A percentile compares a stretch with the other conserved stretches of the same genome.
phyloP scores from a whole-genome alignment of 164 flowering plant genomes.

The Stephania yunnanensis region DNA sequence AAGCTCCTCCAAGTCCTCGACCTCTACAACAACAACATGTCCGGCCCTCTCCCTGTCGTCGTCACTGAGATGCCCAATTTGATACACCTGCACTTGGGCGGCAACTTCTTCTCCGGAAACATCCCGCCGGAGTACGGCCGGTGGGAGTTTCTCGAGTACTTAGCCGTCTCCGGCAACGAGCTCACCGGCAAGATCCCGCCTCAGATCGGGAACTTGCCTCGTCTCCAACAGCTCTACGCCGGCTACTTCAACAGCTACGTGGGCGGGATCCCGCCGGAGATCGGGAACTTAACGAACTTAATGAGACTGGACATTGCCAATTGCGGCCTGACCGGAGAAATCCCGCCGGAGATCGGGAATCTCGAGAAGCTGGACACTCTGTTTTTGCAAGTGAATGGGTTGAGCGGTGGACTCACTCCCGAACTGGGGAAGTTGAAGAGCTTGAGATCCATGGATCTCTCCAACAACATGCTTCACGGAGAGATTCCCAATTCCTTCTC shows the following conservation, averaged over 20 bases:
- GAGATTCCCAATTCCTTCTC: conserved; percentile 66
- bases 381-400: conserved; percentile 76
- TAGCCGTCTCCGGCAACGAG: conserved; percentile 90
- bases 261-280: conserved; percentile 70
- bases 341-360: conserved; percentile 70
- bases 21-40: conserved; percentile 79
- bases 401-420: conserved; percentile 54
- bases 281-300: conserved; percentile 61
- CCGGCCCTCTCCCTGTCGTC: conserved; percentile 52
- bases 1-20: conserved; percentile 50
- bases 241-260: conserved; percentile 71
- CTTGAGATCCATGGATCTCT: conserved; percentile 88
- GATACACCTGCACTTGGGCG: conserved; percentile 75
- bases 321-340: conserved; percentile 69
- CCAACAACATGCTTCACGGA: conserved; percentile 69
- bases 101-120: conserved; percentile 67
- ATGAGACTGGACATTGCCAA: conserved; percentile 76
- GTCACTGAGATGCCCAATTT: conserved; percentile 40
- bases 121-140: conserved; percentile 70
- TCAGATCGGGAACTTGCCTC: conserved; percentile 71
- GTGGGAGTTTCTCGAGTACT: conserved; percentile 57
- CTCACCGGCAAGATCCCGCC: conserved; percentile 63
- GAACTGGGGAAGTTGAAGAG: conserved; percentile 63
- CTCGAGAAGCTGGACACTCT: conserved; percentile 73
- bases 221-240: conserved; percentile 59